Evolutionary conservation across 345 rosid genomes (phyloP), one percentile per base, ranked within the genome.

Genomic region (Eucalyptus regnans): DNA sequence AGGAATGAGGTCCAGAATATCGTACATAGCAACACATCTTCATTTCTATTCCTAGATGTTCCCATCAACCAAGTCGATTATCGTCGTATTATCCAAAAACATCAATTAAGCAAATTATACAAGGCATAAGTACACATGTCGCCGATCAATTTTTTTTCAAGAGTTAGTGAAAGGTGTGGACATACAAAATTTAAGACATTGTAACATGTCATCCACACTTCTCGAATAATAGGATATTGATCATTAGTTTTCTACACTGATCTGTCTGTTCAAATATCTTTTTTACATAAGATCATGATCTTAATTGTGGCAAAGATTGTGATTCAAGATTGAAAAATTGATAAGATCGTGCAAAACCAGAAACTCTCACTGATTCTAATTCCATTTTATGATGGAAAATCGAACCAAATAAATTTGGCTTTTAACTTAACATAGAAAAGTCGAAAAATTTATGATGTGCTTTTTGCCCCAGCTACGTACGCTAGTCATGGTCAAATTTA

Each of bases 161-260:
- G 81, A 9, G 43, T 68, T 71, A 11, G 12, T 76, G 27, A 76
- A 76, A 37, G 46, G 20, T 18, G 27, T 76, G 12, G 48, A 76
- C 27, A 20, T 17, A 37, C 83, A 22, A 37, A 76, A 76, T 20
- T 15, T 20, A 37, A 71, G 83, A 71, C 27, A 71, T 20, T 10
- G 25, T 71, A 9, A 41, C 46, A 37, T 71, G 46, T 71, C 81
- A 18, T 71, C 27, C 27, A 20, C 14, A 18, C 48, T 10, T 20
- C 15, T 10, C 46, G 37, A 71, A 33, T 71, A 33, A 37, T 16
- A 68, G 25, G 2, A 71, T 20, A 11, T 76, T 41, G 46, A 76
- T 17, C 48, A 3, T 37, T 9, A 0, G 37, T 37, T 20, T 7
- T 10, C 8, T 20, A 2, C 20, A 64, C 5, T 1, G 5, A 64